Evolutionary conservation across 129 eudicot genomes (phyloP).

Genomic region (Mikania micrantha): DNA sequence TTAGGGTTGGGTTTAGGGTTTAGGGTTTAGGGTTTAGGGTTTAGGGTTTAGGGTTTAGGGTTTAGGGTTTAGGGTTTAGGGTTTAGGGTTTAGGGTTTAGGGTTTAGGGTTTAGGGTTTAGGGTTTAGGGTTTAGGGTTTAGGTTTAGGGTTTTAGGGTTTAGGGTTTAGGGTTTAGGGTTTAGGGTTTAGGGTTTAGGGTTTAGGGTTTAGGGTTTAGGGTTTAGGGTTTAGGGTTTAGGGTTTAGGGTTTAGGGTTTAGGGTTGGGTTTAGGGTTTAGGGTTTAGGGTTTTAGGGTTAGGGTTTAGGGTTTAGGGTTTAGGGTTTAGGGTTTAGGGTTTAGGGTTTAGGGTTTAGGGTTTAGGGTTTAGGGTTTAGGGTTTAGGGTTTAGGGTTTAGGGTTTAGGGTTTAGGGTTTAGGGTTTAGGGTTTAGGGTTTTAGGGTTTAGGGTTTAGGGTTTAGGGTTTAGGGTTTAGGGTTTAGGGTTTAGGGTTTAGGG

Average conservation of each 20-base stretch:
- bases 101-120: slow-evolving; percentile 12
- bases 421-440: slow-evolving; percentile 12
- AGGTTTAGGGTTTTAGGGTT: slow-evolving; percentile 9
- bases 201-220: slow-evolving; percentile 12
- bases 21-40: background rate
- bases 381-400: slow-evolving; percentile 10
- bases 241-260: slow-evolving; percentile 7
- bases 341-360: slow-evolving; percentile 6
- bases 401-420: slow-evolving; percentile 8
- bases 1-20: background rate
- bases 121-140: background rate
- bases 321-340: slow-evolving; percentile 12
- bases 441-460: slow-evolving; percentile 3
- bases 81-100: slow-evolving; percentile 19
- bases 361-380: slow-evolving; percentile 8
- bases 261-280: slow-evolving; percentile 16
- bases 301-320: slow-evolving; percentile 10
- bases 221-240: slow-evolving; percentile 7
- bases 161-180: slow-evolving; percentile 13
- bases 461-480: background rate
- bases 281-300: slow-evolving; percentile 5
- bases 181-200: slow-evolving; percentile 6
- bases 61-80: slow-evolving; percentile 14
- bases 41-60: slow-evolving; percentile 8
- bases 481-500: background rate